Conservation (phyloP, 139 green algal genomes). For the Chlorella sp. region DNA sequence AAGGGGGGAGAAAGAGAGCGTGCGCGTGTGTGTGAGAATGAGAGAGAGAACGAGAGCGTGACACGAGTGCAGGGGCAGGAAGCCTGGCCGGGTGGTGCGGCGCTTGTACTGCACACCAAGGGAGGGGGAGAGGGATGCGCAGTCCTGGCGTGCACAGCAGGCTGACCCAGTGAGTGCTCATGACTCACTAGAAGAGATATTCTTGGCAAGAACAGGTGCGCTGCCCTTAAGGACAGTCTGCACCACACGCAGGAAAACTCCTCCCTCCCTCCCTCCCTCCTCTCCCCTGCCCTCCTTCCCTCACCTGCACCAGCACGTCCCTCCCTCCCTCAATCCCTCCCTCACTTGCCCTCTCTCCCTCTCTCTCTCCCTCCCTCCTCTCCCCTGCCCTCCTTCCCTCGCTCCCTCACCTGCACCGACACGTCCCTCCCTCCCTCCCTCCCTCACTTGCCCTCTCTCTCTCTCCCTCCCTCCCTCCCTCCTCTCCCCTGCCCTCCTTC, state of each 20-base stretch:
- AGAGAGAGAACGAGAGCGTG: no score
- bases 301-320: background rate
- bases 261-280: background rate
- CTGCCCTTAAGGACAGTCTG: background rate
- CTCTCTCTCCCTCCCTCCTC: no score
- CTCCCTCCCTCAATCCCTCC: background rate
- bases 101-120: background rate
- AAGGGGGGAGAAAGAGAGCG: no score
- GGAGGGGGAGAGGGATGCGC: background rate
- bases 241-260: background rate
- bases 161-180: no score
- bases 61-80: slow-evolving; percentile 1
- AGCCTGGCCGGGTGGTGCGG: background rate
- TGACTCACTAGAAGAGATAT: background rate
- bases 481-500: background rate
- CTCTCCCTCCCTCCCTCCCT: background rate
- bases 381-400: no score
- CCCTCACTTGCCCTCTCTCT: background rate
- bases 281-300: background rate
- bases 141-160: background rate
- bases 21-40: no score
- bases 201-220: no score
- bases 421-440: background rate
- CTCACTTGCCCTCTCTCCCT: background rate
- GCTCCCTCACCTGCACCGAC: background rate